Evolutionary conservation across 805 yeast genomes (phyloP), one percentile per base, ranked within the genome.

Genomic region (Ogataea corticis): DNA sequence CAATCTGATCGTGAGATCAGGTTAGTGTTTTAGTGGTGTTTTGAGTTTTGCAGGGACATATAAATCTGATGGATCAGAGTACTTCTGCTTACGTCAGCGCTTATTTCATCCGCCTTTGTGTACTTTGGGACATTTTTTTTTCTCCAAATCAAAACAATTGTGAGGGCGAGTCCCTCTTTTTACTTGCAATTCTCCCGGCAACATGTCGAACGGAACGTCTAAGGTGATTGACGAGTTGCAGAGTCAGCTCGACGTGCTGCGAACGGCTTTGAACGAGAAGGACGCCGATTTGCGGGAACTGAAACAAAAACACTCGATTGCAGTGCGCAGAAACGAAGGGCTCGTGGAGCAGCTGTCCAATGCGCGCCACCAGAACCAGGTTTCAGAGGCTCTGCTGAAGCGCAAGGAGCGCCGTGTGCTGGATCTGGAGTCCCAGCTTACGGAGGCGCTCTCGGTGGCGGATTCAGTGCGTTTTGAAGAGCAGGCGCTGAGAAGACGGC

Each of bases 351-450:
- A 82, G 62, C 64, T 83, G 49, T 80, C 88, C 25, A 82, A 82
- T 51, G 70, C 85, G 31, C 84, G 84, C 62, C 91, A 85, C 61
- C 92, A 88, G 57, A 83, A 83, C 55, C 90, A 86, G 51, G 83
- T 83, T 69, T 71, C 85, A 34, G 83, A 77, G 56, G 80, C 89
- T 1, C 67, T 86, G 50, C 66, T 87, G 47, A 79, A 76, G 50
- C 70, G 95, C 42, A 85, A 86, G 56, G 89, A 85, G 55, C 72
- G 91, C 41, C 70, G 87, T 42, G 76, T 86, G 19, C 57, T 69
- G 25, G 92, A 85, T 52, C 66, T 87, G 55, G 96, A 88, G 61
- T 69, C 66, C 33, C 80, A 79, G 52, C 63, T 76, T 45, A 72
- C 72, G 43, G 80, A 76, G 17, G 55, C 77, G n/a, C 56, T 68